A percentile compares a stretch with the other conserved stretches of the same genome.
Conservation (phyloP, 768 basidiomycete species). For the Leccinum fibrillosum region DNA sequence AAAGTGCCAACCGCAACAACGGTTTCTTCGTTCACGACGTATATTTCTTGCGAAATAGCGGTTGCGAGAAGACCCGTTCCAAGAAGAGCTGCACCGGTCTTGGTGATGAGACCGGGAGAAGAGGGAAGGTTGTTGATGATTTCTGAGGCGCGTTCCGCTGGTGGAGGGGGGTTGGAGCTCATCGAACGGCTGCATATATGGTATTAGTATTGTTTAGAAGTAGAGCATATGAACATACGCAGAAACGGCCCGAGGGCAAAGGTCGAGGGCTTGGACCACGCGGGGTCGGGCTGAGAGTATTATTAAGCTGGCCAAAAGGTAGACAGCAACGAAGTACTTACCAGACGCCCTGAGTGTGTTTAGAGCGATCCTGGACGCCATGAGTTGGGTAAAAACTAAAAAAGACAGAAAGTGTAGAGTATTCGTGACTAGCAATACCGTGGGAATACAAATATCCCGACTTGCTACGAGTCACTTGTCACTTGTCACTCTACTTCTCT, state of each 20-base stretch:
- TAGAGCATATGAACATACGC: conserved; percentile 37
- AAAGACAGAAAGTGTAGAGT: conserved; percentile 7
- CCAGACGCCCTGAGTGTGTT: conserved; percentile 61
- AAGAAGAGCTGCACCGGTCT: conserved; percentile 89
- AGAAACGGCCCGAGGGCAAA: conserved; percentile 41
- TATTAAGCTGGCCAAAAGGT: background rate
- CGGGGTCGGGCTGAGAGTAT: conserved; percentile 49
- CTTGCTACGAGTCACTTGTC: conserved; percentile 20
- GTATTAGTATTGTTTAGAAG: conserved; percentile 6
- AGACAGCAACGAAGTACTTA: conserved; percentile 24
- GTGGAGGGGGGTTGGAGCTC: conserved; percentile 65
- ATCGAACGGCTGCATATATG: conserved; percentile 54
- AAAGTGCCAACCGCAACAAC: conserved; percentile 82
- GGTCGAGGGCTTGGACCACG: conserved; percentile 29
- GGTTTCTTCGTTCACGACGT: conserved; percentile 96
- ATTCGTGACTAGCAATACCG: conserved; percentile 13
- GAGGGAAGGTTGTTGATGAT: conserved; percentile 86
- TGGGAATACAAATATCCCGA: conserved; percentile 33
- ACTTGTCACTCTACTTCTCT: background rate
- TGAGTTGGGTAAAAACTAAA: conserved; percentile 20
- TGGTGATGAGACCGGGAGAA: conserved; percentile 86
- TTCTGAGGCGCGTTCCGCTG: conserved; percentile 83
- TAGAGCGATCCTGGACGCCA: conserved; percentile 73
- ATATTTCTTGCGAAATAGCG: conserved; percentile 95
- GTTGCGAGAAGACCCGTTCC: conserved; percentile 86